Base-by-base conservation (phyloP, 768 basidiomycete genomes). In the Panaeolus cyanescens region DNA sequence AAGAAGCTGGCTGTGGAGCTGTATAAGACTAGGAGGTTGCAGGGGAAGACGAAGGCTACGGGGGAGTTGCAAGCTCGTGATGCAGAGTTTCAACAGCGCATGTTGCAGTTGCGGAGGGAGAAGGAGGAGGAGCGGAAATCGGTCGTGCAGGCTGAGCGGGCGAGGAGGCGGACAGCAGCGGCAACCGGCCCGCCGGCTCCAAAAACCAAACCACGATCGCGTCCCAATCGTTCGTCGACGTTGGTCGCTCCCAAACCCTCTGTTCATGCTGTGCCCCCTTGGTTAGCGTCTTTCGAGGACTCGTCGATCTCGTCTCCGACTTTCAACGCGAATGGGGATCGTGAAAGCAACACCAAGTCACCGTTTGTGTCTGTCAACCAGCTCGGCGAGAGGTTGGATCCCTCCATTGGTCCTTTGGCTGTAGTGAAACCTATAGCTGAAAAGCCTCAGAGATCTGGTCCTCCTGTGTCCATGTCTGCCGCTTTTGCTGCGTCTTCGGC, bases 111-210 rank as follows among this genome's bases (percentile, higher is more conserved):
- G 58, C 78, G 79, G 53, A 74, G 75, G 32, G 62, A 72, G 64
- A 86, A 85, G 62, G 84, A 84, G 66, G 77, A 68, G 50, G 78
- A 86, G 65, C 72, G 85, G 50, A 81, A 79, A 71, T 74, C 72
- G 28, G 64, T 76, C 12, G 81, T 82, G 17, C 69, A 71, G 25
- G 71, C 67, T 6, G 80, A 82, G 66, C 73, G 80, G 15, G 71
- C 70, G 37, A 74, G 72, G 54, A 69, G 77, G 22, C 68, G 72
- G 37, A 50, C 45, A 1, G 25, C 13, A 28, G 45, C 45, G 45
- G 45, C 25, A 12, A 28, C 45, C 45, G 45, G 45, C 45, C 45
- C 45, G 45, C 25, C 25, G 10, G 45, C 2, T 1, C 45, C 45
- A 28, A 50, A 50, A 13, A 71, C 71, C 28, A 75, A 75, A 54